Evolutionary conservation across 768 basidiomycete genomes (phyloP).

Genomic region (Russula sp.): DNA sequence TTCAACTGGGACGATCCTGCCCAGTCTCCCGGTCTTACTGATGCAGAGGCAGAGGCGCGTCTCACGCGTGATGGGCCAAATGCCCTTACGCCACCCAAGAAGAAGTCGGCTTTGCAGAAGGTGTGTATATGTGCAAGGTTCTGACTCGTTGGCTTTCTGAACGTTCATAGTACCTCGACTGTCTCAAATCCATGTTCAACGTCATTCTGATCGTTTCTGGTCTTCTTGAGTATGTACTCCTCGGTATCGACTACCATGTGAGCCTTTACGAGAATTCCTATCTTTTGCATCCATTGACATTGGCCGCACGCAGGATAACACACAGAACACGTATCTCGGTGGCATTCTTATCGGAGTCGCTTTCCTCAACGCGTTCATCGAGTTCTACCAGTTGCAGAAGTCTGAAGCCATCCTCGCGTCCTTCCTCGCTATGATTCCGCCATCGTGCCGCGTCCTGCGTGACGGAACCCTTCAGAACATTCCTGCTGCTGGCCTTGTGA

Average conservation of each 20-base stretch:
- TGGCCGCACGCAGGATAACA: slow-evolving; percentile 45
- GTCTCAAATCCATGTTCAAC: slow-evolving; percentile 61
- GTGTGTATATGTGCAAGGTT: slow-evolving; percentile 36
- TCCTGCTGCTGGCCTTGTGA: slow-evolving; percentile 60
- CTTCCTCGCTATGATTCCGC: slow-evolving; percentile 73
- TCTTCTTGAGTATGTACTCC: slow-evolving; percentile 60
- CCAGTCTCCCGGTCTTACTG: slow-evolving; percentile 49
- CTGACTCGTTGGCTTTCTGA: background rate
- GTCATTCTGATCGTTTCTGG: slow-evolving; percentile 64
- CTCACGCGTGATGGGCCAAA: slow-evolving; percentile 60
- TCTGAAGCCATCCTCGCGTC: slow-evolving; percentile 70
- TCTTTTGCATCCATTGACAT: slow-evolving; percentile 20
- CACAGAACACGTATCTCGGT: slow-evolving; percentile 65
- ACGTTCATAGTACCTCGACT: slow-evolving; percentile 54
- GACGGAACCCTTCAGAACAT: slow-evolving; percentile 53
- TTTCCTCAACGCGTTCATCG: slow-evolving; percentile 67
- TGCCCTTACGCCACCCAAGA: slow-evolving; percentile 62
- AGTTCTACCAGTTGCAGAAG: slow-evolving; percentile 69
- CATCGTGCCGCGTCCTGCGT: slow-evolving; percentile 60
- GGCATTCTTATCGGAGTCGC: slow-evolving; percentile 66
- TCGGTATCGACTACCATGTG: slow-evolving; percentile 61
- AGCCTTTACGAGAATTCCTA: slow-evolving; percentile 4
- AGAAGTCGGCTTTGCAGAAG: slow-evolving; percentile 63
- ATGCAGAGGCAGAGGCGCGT: slow-evolving; percentile 51
- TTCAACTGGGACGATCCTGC: slow-evolving; percentile 54